A percentile compares a stretch with the other conserved stretches of the same genome.
Conservation (phyloP, 2,329 filamentous ascomycete genomes). For the Dothideomycetes sp. region DNA sequence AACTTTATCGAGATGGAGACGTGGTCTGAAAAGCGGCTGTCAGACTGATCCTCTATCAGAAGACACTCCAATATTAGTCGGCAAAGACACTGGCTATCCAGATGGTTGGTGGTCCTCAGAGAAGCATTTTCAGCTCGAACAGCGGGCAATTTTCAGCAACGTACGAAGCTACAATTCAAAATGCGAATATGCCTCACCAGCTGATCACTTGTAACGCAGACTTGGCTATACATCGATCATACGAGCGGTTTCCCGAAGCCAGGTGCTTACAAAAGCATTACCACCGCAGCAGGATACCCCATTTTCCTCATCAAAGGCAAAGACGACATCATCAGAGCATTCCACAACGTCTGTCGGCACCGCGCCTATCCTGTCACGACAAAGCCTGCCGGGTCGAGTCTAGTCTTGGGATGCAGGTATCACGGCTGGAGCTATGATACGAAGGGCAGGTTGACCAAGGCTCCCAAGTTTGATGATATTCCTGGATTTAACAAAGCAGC, state of each 20-base stretch:
- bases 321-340: constrained; percentile 41
- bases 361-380: constrained; percentile 49
- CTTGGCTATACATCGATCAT: constrained; percentile 13
- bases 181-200: no score
- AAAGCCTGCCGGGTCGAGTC: constrained; percentile 38
- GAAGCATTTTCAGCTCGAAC: constrained; percentile 36
- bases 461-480: constrained; percentile 46
- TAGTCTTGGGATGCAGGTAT: constrained; percentile 48
- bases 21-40: no score
- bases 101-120: constrained; percentile 28
- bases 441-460: constrained; percentile 47
- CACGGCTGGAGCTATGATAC: constrained; percentile 54
- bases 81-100: constrained; percentile 31
- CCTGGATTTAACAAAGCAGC: constrained; percentile 45
- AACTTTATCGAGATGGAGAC: no score
- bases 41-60: background rate
- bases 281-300: constrained; percentile 13
- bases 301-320: constrained; percentile 14
- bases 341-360: constrained; percentile 54
- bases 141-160: constrained; percentile 38
- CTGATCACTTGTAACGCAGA: background rate
- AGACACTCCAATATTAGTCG: constrained; percentile 20
- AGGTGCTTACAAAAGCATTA: constrained; percentile 16
- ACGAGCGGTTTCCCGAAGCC: constrained; percentile 16
- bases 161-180: background rate